phyloP scores from a whole-genome alignment of 352 stramenopile genomes.

The Pythium pectinolyticum region DNA sequence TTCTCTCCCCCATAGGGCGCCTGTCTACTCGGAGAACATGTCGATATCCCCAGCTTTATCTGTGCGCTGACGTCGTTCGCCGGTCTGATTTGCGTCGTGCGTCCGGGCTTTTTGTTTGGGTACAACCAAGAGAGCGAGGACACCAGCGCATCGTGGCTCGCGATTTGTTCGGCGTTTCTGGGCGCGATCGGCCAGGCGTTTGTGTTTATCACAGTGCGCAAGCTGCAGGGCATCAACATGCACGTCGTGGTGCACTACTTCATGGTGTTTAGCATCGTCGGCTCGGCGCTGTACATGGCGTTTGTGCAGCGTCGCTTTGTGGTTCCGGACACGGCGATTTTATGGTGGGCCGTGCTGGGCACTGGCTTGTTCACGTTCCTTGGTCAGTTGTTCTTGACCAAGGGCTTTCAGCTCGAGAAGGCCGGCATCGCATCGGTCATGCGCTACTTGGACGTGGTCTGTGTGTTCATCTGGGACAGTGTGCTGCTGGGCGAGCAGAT shows the following conservation, averaged over 20 bases:
- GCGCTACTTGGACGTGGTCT: constrained; percentile 85
- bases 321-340: constrained; percentile 32
- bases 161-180: constrained; percentile 49
- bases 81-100: constrained; percentile 43
- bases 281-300: constrained; percentile 52
- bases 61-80: constrained; percentile 38
- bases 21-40: constrained; percentile 32
- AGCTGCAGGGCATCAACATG: constrained; percentile 55
- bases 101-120: constrained; percentile 41
- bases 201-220: constrained; percentile 69
- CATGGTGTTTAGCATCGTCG: constrained; percentile 56
- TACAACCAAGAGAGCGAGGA: constrained; percentile 41
- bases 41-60: constrained; percentile 29
- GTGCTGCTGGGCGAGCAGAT: constrained; percentile 62
- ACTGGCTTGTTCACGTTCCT: constrained; percentile 69
- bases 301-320: constrained; percentile 56
- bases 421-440: constrained; percentile 82
- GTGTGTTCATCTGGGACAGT: constrained; percentile 79
- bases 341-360: constrained; percentile 56
- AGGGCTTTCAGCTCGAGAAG: constrained; percentile 83
- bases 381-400: constrained; percentile 70
- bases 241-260: constrained; percentile 82
- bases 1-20: constrained; percentile 22
- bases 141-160: constrained; percentile 50
- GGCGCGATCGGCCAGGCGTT: constrained; percentile 64